Evolutionary conservation across 257 asterid species (phyloP), one percentile per base, ranked within the genome.

Genomic region (Solanum pimpinellifolium): DNA sequence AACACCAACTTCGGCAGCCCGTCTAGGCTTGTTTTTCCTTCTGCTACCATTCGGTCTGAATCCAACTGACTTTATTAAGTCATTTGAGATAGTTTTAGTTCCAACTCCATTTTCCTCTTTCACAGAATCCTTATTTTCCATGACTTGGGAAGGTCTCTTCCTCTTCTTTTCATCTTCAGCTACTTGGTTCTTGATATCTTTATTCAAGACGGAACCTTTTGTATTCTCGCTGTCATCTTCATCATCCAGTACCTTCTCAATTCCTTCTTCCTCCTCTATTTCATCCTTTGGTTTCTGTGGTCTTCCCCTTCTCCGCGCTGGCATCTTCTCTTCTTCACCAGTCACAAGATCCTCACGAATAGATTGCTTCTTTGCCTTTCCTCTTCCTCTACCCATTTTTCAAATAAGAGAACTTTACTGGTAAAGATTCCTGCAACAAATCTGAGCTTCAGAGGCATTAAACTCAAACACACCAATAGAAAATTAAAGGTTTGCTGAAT

Each of bases 1-100:
- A 69, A 95, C 96, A 11, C 98, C 98, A 91, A 92, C 98, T 91
- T 94, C 99, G 86, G 98, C 98, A 85, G 99, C 99, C 20, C 99
- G 91, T 35, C 98, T 92, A 68, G 99, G 99, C 92, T 94, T 96
- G 89, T 91, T 94, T 93, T 96, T 96, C 92, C 99, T 93, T 87
- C 98, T 84, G 90, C 98, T 94, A 69, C 98, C 94, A 1, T 33
- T 91, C 39, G 89, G 95, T 90, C 99, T 93, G 88, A 86, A 94
- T 66, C 98, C 96, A 88, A 91, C 93, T 11, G 93, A 69, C 89
- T 90, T 93, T 46, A 94, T 90, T n/a, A 88, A 68, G 62, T 91
- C 94, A 75, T 83, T 77, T 4, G 91, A 83, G 75, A 87, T 91
- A 74, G 78, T 87, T 89, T 93, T 91, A 27, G 83, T 89, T 59